Evolutionary conservation across 176 grass and related monocot genomes (phyloP), one percentile per base, ranked within the genome.

Genomic region (Triticum dicoccoides): DNA sequence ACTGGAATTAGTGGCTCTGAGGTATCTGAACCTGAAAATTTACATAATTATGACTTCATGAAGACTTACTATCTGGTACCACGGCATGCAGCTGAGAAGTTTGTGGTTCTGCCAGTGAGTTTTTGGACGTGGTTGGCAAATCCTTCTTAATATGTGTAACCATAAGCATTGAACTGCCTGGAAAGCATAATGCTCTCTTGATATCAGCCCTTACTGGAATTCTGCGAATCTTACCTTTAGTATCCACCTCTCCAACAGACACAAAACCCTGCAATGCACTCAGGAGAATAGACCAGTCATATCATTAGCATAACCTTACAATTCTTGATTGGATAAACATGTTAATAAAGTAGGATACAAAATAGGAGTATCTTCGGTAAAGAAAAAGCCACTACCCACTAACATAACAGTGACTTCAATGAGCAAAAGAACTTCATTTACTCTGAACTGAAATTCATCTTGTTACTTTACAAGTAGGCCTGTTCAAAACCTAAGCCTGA

Each of bases 171-270:
- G 95, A 95, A 88, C 87, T 89, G 47, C 95, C 91, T 69, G 95
- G 95, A 91, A 93, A 93, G 88, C 92, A 97, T 79, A 97, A 84
- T 71, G 89, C 84, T 77, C 77, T 93, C 79, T 85, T 97, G 87
- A 97, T 88, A 76, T 93, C 87, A 80, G 92, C 91, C 87, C 90
- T 95, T 86, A 97, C 76, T 86, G 91, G 91, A 82, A 97, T 84
- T 69, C 33, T 93, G 24, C 85, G n/a, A 73, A 76, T 42, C 82
- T 93, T 97, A 44, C 95, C 95, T 88, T 88, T 97, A 56, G 87
- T 84, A 44, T 91, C 87, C n/a, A 97, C 95, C 89, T 88, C 91
- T 91, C 95, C 95, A 81, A 97, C 33, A 85, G 88, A 86, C 52
- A 90, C 44, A 80, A 91, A 97, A 85, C 89, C 92, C 95, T 97